phyloP scores from a whole-genome alignment of 2,329 filamentous ascomycete genomes.

The Ascochyta clinopodiicola region DNA sequence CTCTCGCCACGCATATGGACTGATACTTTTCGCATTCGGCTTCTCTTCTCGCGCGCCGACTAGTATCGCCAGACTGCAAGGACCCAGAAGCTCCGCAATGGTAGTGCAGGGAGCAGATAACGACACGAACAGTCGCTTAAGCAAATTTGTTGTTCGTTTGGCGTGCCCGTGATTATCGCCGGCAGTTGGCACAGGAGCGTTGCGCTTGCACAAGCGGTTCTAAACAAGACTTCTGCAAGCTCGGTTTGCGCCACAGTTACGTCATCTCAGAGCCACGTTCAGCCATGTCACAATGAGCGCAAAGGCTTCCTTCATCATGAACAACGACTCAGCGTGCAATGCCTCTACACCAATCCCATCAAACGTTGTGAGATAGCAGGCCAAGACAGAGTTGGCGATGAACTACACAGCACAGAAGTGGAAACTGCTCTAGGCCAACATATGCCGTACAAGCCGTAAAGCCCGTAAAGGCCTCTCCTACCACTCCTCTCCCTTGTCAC shows the following conservation, averaged over 20 bases:
- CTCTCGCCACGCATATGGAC: constrained; percentile 17
- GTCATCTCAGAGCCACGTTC: constrained; percentile 24
- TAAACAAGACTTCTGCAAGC: neutral
- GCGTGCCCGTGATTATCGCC: neutral
- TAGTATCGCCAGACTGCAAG: neutral
- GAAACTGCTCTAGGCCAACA: neutral
- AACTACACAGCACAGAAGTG: neutral
- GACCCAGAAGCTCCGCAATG: neutral
- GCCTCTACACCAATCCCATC: neutral
- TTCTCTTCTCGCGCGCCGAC: neutral
- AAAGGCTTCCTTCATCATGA: constrained; percentile 12
- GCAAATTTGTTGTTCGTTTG: neutral
- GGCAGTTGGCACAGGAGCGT: neutral
- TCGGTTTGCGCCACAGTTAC: constrained; percentile 23
- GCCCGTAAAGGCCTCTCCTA: neutral
- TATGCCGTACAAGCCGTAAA: neutral
- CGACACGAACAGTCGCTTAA: neutral
- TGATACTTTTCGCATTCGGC: constrained; percentile 4
- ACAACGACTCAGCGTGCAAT: constrained; percentile 8
- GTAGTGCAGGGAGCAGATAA: neutral
- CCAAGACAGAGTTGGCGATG: no score
- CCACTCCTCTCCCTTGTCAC: constrained; percentile 8
- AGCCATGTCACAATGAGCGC: constrained; percentile 22
- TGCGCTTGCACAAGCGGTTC: neutral
- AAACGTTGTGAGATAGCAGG: neutral